Evolutionary conservation across 2,329 filamentous ascomycete species (phyloP).

Genomic region (Lecanicillium sp.): DNA sequence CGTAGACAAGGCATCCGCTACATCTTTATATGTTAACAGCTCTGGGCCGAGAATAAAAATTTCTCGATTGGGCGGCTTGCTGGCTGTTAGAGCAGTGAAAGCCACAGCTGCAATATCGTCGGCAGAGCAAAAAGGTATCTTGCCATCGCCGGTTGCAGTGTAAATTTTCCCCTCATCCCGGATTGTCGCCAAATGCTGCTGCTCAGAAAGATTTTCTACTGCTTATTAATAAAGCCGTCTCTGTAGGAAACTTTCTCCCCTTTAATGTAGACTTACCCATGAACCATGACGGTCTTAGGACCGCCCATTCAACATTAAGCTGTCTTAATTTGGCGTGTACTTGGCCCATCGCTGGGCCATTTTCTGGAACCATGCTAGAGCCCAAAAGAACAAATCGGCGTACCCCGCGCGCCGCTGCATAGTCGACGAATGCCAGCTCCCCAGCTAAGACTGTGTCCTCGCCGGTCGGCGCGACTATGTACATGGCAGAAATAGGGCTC

Average conservation of each 20-base stretch:
- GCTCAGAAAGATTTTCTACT: neutral
- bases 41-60: slow-evolving; percentile 2
- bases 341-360: slow-evolving; percentile 1
- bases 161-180: neutral
- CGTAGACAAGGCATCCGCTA: neutral
- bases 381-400: slow-evolving; percentile 1
- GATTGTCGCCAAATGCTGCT: neutral
- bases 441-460: neutral
- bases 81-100: neutral
- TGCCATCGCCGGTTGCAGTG: neutral
- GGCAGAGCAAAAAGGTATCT: slow-evolving; percentile 1
- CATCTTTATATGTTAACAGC: slow-evolving; percentile 1
- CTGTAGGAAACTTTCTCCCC: neutral
- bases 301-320: slow-evolving; percentile 1
- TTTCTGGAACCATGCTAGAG: neutral
- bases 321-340: neutral
- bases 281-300: neutral
- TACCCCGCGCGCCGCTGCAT: neutral
- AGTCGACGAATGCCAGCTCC: neutral
- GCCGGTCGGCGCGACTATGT: slow-evolving; percentile 2
- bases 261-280: slow-evolving; percentile 3
- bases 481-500: slow-evolving; percentile 2
- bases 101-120: slow-evolving; percentile 2
- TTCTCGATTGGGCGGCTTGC: neutral
- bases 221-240: neutral